Evolutionary conservation across 164 flowering plant species (phyloP).

Genomic region (Litsea cubeba): DNA sequence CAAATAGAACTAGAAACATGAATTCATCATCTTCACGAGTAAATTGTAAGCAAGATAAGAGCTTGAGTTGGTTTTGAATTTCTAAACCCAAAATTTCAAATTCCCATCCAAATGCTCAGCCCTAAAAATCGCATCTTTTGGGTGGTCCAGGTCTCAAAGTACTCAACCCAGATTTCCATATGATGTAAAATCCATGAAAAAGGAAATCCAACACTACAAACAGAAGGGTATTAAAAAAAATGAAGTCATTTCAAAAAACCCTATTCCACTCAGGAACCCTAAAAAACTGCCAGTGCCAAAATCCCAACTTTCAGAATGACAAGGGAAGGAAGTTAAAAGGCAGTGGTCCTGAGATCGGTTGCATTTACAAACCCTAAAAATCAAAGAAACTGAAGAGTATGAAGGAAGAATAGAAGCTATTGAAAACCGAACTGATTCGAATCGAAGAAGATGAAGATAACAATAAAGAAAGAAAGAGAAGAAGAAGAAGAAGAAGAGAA

Average conservation of each 20-base stretch:
- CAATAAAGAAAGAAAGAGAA: neutral
- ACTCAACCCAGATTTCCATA: neutral
- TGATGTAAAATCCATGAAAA: neutral
- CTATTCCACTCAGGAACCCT: neutral
- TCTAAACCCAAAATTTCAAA: neutral
- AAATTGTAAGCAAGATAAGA: too few species aligned
- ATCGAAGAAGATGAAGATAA: neutral
- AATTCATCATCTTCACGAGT: too few species aligned
- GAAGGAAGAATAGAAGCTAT: neutral
- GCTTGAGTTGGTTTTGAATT: neutral
- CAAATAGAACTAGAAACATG: neutral
- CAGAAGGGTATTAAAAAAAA: too few species aligned
- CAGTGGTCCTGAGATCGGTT: neutral
- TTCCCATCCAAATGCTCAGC: neutral
- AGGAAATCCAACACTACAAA: neutral
- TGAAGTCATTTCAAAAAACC: neutral
- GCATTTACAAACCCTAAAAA: neutral
- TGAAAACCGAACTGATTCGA: neutral
- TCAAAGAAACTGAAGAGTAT: neutral
- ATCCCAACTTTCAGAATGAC: neutral
- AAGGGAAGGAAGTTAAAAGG: neutral
- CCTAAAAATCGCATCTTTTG: neutral
- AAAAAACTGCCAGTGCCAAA: neutral
- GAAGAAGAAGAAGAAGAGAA: neutral
- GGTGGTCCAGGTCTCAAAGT: neutral